Conservation (phyloP, 2,329 filamentous ascomycete genomes). For the Penicillium verrucosum region DNA sequence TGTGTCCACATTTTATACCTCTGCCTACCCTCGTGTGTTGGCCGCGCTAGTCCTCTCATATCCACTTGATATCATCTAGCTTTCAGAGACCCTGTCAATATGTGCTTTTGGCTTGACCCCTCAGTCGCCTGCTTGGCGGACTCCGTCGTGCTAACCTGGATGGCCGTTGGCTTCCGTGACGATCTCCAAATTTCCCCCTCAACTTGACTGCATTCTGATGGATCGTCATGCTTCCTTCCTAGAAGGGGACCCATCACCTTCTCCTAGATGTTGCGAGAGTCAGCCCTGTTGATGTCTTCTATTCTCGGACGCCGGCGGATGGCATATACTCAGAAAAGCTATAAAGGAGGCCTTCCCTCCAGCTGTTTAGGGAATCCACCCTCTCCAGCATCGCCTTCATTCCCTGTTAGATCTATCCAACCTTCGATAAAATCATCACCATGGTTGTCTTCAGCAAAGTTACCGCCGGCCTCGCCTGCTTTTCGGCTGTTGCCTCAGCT, state of each 20-base stretch:
- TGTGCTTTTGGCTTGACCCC: slow-evolving; percentile 3
- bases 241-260: slow-evolving; percentile 22
- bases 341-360: slow-evolving; percentile 25
- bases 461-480: slow-evolving; percentile 25
- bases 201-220: slow-evolving; percentile 5
- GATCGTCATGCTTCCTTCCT: slow-evolving; percentile 23
- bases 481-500: slow-evolving; percentile 30
- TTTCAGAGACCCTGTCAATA: slow-evolving; percentile 9
- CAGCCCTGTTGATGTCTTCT: not conserved
- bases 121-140: slow-evolving; percentile 13
- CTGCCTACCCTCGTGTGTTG: not conserved
- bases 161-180: slow-evolving; percentile 24
- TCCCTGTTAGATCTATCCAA: slow-evolving; percentile 10
- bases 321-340: slow-evolving; percentile 9
- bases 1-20: not conserved
- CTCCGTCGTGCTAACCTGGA: slow-evolving; percentile 15
- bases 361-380: slow-evolving; percentile 9
- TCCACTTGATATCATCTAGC: not conserved
- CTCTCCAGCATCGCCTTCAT: slow-evolving; percentile 14
- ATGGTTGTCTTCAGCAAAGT: slow-evolving; percentile 38
- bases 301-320: not conserved
- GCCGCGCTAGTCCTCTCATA: slow-evolving; percentile 9
- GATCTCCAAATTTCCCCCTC: slow-evolving; percentile 15
- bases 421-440: slow-evolving; percentile 13
- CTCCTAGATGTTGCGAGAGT: slow-evolving; percentile 11